Evolutionary conservation across 1,284 basidiomycete genomes (phyloP).

Genomic region (Phenoliferia sp.): DNA sequence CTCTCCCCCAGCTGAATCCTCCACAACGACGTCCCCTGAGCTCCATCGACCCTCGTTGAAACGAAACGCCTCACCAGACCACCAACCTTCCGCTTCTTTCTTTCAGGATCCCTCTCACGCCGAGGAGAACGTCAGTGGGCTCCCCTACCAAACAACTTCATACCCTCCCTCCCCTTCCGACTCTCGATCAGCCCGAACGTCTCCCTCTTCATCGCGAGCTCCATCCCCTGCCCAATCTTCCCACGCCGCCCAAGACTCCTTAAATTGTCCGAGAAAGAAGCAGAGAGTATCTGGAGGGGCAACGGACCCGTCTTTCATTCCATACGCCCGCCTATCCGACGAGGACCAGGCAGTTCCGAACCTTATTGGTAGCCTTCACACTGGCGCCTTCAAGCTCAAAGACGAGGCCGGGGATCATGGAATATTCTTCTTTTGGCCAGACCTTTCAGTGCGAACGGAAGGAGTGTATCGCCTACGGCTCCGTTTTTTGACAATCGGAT

Average conservation of each 20-base stretch:
- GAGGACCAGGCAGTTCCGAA: conserved; percentile 45
- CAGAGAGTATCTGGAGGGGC: neutral
- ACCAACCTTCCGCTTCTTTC: no score
- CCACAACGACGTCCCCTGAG: no score
- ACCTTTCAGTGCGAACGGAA: conserved; percentile 80
- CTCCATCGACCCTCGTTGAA: no score
- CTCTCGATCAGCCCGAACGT: neutral
- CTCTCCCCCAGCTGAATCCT: no score
- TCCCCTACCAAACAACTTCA: neutral
- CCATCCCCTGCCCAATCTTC: neutral
- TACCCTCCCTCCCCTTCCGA: neutral
- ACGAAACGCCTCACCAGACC: no score
- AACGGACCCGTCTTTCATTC: neutral
- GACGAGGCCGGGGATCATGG: conserved; percentile 73
- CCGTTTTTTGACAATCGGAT: conserved; percentile 37
- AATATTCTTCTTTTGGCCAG: conserved; percentile 82
- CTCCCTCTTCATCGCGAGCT: neutral
- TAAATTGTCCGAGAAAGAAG: neutral
- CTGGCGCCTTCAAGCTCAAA: conserved; percentile 72
- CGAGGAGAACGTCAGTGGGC: neutral
- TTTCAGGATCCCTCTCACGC: neutral
- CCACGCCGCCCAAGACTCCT: neutral
- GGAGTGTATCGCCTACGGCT: conserved; percentile 50
- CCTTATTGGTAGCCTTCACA: conserved; percentile 76
- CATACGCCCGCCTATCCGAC: neutral